A percentile compares a stretch with the other conserved stretches of the same genome.
Evolutionary conservation across 2,329 filamentous ascomycete species (phyloP).

Genomic region (Talaromyces verruculosus): DNA sequence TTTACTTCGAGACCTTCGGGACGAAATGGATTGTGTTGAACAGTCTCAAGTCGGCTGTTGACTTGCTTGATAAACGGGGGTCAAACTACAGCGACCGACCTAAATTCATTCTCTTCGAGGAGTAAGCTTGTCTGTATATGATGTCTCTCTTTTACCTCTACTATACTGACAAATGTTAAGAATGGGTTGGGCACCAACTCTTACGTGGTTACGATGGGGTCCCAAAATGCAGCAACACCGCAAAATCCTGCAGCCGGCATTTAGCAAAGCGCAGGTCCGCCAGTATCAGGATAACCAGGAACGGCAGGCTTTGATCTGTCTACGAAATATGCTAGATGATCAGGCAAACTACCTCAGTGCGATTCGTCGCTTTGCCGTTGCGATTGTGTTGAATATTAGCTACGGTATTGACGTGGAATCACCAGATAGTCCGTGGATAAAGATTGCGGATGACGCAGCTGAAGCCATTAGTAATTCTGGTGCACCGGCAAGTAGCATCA

Average conservation of each 20-base stretch:
- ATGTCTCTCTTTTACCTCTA: too few species aligned
- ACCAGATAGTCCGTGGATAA: background rate
- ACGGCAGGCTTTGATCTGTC: background rate
- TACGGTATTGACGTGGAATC: conserved; percentile 13
- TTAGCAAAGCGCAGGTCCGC: conserved; percentile 8
- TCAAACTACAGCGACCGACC: conserved; percentile 11
- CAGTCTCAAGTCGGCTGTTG: conserved; percentile 4
- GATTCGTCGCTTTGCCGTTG: conserved; percentile 5
- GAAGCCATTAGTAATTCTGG: conserved; percentile 14
- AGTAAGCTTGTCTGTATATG: background rate
- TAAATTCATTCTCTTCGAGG: conserved; percentile 11
- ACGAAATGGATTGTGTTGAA: conserved; percentile 11
- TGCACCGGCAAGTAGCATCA: conserved; percentile 1
- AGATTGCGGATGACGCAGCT: conserved; percentile 9
- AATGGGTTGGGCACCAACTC: conserved; percentile 13
- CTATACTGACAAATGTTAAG: background rate
- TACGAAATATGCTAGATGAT: conserved; percentile 1
- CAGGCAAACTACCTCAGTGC: background rate
- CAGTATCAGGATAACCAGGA: conserved; percentile 8
- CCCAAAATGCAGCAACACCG: conserved; percentile 11
- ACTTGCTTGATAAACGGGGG: conserved; percentile 11
- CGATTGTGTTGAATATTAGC: conserved; percentile 11
- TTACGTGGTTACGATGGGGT: conserved; percentile 13
- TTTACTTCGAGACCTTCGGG: conserved; percentile 11
- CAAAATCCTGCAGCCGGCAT: conserved; percentile 13